Evolutionary conservation across 768 basidiomycete species (phyloP), one percentile per base, ranked within the genome.

Genomic region (Termitomyces sp.): DNA sequence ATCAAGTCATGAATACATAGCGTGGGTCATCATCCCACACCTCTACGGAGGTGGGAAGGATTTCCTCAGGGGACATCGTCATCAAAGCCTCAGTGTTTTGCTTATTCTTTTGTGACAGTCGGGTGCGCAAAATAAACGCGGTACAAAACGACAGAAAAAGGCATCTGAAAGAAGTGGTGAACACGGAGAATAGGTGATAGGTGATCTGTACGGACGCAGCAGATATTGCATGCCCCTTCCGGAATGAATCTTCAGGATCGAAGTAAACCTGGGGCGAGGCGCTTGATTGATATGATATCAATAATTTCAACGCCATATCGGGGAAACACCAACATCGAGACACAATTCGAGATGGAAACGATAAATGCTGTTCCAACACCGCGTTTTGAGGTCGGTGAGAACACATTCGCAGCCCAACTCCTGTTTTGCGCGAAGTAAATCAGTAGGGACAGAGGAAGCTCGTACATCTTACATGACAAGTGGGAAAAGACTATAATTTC

Each of bases 341-440:
- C 72, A 57, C 76, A 78, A 60, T 82, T 84, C 18, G 80, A 80
- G 42, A 84, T 76, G 1, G 81, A 82, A 22, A 83, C 80, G 41
- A 83, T 79, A 61, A 84, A 83, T 3, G 81, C 81, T 1, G 81
- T 82, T 4, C 82, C 82, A 48, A 81, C 82, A 38, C 82, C 82
- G 25, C 82, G 74, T 61, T 84, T 84, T 1, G 79, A 80, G 7
- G 81, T 84, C 11, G 82, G 82, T 6, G 82, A 78, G 63, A 84
- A 81, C 1, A 74, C 69, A 60, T 82, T 82, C 5, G 81, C 78
- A 15, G 81, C 81, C 82, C 82, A 84, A 61, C 78, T 80, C 80
- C 81, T 82, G 56, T 33, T 49, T n/a, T 31, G 1, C 9, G n/a
- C 25, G 2, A 25, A 42, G 15, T n/a, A 15, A 36, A 22, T 36